These are phyloP conservation scores for Saturnispora gosingensis DNA, from an alignment of 805 yeast species.

Conservation along the genomic window DNA sequence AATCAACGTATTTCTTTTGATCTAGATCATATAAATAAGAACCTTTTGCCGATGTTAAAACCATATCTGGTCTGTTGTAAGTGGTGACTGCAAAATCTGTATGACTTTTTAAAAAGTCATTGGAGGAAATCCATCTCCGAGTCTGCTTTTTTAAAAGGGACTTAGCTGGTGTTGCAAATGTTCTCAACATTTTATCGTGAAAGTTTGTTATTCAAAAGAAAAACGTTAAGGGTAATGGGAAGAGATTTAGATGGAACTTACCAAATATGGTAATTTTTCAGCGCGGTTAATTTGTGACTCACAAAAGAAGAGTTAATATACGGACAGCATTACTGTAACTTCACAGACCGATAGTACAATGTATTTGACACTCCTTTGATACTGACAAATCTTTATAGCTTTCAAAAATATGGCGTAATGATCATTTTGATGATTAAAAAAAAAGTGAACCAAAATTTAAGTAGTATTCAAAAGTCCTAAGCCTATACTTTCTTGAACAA, in stretches of 20 bases:
- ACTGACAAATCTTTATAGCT: too few relatives aligned
- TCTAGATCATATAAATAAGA: conserved; percentile 75
- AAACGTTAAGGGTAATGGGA: not conserved
- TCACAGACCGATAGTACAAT: not conserved
- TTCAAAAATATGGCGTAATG: too few relatives aligned
- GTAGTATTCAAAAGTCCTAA: too few relatives aligned
- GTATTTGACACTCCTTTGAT: too few relatives aligned
- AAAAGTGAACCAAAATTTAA: not conserved
- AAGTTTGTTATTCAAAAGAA: not conserved
- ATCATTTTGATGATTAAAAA: too few relatives aligned
- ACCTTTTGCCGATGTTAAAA: conserved; percentile 74
- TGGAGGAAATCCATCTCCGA: conserved; percentile 16
- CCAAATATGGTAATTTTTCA: not conserved
- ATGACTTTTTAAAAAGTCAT: conserved; percentile 19
- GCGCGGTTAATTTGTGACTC: conserved; percentile 1
- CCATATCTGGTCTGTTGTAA: conserved; percentile 68
- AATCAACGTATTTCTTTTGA: conserved; percentile 72
- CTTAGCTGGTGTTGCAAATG: conserved; percentile 8
- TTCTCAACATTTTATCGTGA: not conserved
- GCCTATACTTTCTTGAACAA: too few relatives aligned
- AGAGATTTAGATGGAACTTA: not conserved
- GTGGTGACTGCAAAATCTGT: conserved; percentile 59
- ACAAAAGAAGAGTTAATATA: not conserved
- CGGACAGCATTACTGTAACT: not conserved
- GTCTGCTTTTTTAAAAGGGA: conserved; percentile 5